Conservation (phyloP, 164 flowering plant genomes). For the Saururus chinensis region DNA sequence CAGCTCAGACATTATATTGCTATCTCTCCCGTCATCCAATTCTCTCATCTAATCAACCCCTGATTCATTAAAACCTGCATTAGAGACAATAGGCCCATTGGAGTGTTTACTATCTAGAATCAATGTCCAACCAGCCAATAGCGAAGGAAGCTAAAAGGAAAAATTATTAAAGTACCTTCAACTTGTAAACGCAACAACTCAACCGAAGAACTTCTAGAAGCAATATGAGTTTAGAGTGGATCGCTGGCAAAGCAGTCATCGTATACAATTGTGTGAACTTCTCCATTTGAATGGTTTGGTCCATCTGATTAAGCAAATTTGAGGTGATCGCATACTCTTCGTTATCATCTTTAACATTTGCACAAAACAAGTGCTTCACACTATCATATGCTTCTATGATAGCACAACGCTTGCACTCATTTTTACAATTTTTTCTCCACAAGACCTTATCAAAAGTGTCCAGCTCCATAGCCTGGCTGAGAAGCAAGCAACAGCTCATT, state of each 20-base stretch:
- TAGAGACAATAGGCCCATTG: neutral
- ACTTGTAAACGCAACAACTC: too few species aligned
- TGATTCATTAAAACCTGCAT: constrained; percentile 3
- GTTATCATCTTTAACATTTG: constrained; percentile 36
- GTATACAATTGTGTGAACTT: constrained; percentile 47
- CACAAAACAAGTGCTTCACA: constrained; percentile 49
- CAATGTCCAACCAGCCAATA: neutral
- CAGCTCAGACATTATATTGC: neutral
- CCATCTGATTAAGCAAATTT: constrained; percentile 49
- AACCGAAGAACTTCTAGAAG: constrained; percentile 54
- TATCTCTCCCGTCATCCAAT: constrained; percentile 15
- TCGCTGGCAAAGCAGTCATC: constrained; percentile 24
- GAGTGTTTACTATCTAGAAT: neutral
- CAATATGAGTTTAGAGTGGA: constrained; percentile 49
- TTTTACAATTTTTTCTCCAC: constrained; percentile 63
- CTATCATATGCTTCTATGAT: constrained; percentile 84
- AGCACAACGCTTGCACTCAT: constrained; percentile 81
- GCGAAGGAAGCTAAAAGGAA: neutral
- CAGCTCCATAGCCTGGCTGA: constrained; percentile 66
- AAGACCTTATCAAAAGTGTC: constrained; percentile 42
- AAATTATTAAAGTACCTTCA: constrained; percentile 20
- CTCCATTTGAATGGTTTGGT: constrained; percentile 29
- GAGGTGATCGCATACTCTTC: constrained; percentile 56
- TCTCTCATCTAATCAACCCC: constrained; percentile 20
- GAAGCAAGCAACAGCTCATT: constrained; percentile 86